Evolutionary conservation across 768 basidiomycete species (phyloP), one percentile per base, ranked within the genome.

Genomic region (Tylopilus rubrobrunneus): DNA sequence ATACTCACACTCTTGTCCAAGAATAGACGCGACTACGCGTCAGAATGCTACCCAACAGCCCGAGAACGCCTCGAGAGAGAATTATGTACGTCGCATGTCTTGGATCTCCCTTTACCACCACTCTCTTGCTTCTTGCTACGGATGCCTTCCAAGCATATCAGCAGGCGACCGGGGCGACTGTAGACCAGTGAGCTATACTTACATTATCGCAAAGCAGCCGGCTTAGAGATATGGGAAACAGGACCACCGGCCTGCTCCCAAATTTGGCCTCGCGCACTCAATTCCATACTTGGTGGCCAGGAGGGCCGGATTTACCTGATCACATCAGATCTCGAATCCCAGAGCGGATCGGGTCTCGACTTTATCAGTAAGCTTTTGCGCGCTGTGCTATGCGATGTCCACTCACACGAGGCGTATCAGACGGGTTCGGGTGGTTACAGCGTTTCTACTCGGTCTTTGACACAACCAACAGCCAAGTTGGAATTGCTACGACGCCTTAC

Each of bases 201-300:
- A 0, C 23, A 45, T 19, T 28, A 21, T 45, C 6, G 36, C 27
- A 5, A 11, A 14, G 17, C 7, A n/a, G 6, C 2, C 15, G 15
- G 36, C n/a, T 28, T 27, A n/a, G 52, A 15, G 11, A 14, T 36
- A 15, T 19, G 8, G 12, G 40, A 17, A 43, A 46, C 50, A 81
- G 78, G 44, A 68, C 69, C 29, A 86, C 84, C 7, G 83, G 83
- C 17, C 72, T 86, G 10, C 74, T 86, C 82, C 4, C 86, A 89
- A 74, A 81, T 84, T 56, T 87, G 85, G 83, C 85, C 85, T 1
- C 79, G 82, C 45, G 62, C 73, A 4, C 71, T 82, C 56, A 87
- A 88, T 70, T 66, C 71, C 15, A 67, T 70, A 33, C 76, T 89
- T 12, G 84, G 84, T 52, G 87, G 87, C 44, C 64, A 70, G 27